Evolutionary conservation across 305 asterid genomes (phyloP), one percentile per base, ranked within the genome.

Genomic region (Solanum aculeatissimum): DNA sequence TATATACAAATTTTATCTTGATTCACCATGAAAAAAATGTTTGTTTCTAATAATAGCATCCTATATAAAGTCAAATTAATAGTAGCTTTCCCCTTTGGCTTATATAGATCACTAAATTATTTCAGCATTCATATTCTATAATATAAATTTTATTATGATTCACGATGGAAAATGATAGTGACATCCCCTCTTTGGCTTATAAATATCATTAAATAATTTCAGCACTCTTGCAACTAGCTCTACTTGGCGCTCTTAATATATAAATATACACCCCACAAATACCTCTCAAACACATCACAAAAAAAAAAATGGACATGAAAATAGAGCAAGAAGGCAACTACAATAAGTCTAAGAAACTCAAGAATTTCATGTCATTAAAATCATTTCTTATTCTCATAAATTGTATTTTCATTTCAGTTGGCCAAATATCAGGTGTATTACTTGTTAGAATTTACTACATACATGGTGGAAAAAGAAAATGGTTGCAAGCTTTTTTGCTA

Each of bases 391-490:
- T 88, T n/a, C 14, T 88, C 51, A 77, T 86, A 51, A 60, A 88
- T 63, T 72, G 72, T 47, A 21, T 51, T 58, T 60, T 86, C 25
- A 27, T 74, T 29, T 29, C 82, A 29, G 53, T 86, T 53, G 90
- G 90, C 77, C 90, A 88, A 83, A 60, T 88, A 6, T 81, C 85
- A 19, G 88, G 88, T 49, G 70, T 84, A 3, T 9, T 85, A 19
- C 90, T 88, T 32, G 58, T 75, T 29, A 88, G 90, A 72, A 29
- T 72, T 27, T 88, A 88, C 47, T 88, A 83, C 81, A 62, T 88
- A 60, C 82, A 85, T n/a, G 87, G 88, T 9, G 90, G 90, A n/a
- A 83, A 80, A 55, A 72, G 87, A 19, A 88, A 88, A 60, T 88
- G 88, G 88, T 69, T 88, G n/a, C 51, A 86, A 29, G 14, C 88